Percentiles rank a stretch among this genome's conserved stretches.
phyloP scores from a whole-genome alignment of 164 flowering plant species.

The Sextonia rubra region DNA sequence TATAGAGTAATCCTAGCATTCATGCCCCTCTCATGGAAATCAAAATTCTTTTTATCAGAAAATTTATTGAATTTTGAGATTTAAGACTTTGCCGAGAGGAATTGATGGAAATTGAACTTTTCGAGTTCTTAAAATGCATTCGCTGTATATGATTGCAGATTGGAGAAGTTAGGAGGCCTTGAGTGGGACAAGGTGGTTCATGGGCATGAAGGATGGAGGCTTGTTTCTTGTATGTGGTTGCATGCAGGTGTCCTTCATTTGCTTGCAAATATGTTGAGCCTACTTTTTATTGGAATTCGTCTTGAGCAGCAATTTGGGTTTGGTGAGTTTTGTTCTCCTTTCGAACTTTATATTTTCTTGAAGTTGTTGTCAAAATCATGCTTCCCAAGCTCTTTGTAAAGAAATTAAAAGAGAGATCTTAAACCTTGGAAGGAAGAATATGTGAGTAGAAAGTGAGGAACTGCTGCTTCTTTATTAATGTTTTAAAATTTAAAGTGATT shows the following conservation, averaged over 20 bases:
- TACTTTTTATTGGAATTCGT: constrained; percentile 73
- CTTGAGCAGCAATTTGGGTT: constrained; percentile 91
- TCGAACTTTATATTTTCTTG: neutral
- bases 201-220: constrained; percentile 76
- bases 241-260: constrained; percentile 85
- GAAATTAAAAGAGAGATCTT: neutral
- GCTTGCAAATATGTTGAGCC: constrained; percentile 70
- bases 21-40: too few species aligned
- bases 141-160: constrained; percentile 29
- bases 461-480: neutral
- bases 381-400: neutral
- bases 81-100: too few species aligned
- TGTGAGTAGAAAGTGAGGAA: neutral
- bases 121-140: neutral
- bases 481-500: neutral
- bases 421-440: neutral
- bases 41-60: too few species aligned
- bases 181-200: constrained; percentile 54
- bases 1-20: too few species aligned
- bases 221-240: constrained; percentile 75
- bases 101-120: too few species aligned
- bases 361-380: neutral
- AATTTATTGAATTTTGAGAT: too few species aligned
- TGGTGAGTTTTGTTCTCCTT: constrained; percentile 34
- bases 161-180: constrained; percentile 71